These are phyloP conservation scores for Penicillium hesseltinei DNA, from an alignment of 2,329 filamentous ascomycete genomes.

Conservation along the genomic window DNA sequence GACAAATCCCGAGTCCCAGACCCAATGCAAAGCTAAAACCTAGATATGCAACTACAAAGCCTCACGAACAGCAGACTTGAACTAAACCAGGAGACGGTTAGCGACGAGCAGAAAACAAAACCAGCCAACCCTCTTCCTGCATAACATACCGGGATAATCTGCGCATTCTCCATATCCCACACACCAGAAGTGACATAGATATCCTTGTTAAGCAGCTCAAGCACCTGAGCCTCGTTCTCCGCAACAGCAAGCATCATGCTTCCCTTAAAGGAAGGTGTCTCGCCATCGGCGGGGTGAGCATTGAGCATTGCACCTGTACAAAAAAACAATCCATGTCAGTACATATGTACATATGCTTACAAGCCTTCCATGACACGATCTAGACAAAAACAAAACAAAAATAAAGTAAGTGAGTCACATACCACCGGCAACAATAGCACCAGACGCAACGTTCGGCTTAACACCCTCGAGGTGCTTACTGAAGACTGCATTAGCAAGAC, in stretches of 20 bases:
- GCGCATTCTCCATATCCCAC: slow-evolving; percentile 72
- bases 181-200: slow-evolving; percentile 70
- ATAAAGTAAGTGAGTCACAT: slow-evolving; percentile 24
- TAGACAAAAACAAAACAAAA: neutral
- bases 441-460: slow-evolving; percentile 52
- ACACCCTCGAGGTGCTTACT: slow-evolving; percentile 59
- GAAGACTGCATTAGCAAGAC: neutral
- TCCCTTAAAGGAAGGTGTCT: slow-evolving; percentile 66
- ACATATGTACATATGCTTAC: neutral
- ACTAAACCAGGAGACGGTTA: slow-evolving; percentile 21
- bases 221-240: slow-evolving; percentile 66
- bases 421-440: slow-evolving; percentile 66
- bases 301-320: slow-evolving; percentile 64
- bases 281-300: slow-evolving; percentile 62
- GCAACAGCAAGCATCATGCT: slow-evolving; percentile 68
- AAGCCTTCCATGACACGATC: neutral
- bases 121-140: neutral
- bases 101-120: neutral
- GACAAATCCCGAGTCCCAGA: neutral
- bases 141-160: slow-evolving; percentile 40
- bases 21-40: slow-evolving; percentile 1
- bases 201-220: slow-evolving; percentile 66
- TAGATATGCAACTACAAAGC: slow-evolving; percentile 12
- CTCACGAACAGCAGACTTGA: slow-evolving; percentile 33
- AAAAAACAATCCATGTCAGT: neutral